Percentiles rank a stretch among this genome's conserved stretches.
Conservation (phyloP, 306 rosid genomes). For the Gillenia trifoliata region DNA sequence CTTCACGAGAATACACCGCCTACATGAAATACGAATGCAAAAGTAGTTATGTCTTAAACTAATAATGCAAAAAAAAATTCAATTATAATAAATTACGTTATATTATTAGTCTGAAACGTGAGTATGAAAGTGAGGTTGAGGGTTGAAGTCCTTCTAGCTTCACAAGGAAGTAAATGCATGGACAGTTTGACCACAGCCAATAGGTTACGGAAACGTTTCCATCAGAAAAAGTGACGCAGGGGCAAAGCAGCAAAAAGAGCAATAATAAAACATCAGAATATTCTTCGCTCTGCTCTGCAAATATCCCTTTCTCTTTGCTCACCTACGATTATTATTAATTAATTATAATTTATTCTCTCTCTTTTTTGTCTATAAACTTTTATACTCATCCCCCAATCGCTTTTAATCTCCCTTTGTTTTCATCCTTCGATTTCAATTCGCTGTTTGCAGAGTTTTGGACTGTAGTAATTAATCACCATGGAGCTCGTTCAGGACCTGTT, state of each 20-base stretch:
- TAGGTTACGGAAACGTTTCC: neutral
- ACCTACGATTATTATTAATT: neutral
- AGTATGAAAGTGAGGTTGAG: too few species aligned
- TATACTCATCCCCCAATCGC: neutral
- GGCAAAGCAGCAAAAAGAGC: neutral
- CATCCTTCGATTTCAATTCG: neutral
- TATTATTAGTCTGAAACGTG: too few species aligned
- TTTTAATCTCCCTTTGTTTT: neutral
- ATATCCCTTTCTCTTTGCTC: slow-evolving; percentile 33
- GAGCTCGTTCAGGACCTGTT: slow-evolving; percentile 52
- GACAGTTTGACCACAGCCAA: neutral
- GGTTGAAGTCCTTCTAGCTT: neutral
- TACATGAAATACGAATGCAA: too few species aligned
- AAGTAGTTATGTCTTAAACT: too few species aligned
- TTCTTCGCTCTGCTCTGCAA: slow-evolving; percentile 46
- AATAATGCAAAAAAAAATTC: too few species aligned
- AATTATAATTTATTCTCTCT: neutral
- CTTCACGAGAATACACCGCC: too few species aligned
- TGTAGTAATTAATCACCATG: slow-evolving; percentile 24
- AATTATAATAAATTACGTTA: too few species aligned
- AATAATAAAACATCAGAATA: slow-evolving; percentile 28
- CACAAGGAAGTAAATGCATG: neutral
- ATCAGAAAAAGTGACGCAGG: neutral
- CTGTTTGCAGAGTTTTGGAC: neutral
- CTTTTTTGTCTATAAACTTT: neutral